A percentile compares a stretch with the other conserved stretches of the same genome.
Evolutionary conservation across 345 rosid genomes (phyloP).

Genomic region (Excoecaria agallocha): DNA sequence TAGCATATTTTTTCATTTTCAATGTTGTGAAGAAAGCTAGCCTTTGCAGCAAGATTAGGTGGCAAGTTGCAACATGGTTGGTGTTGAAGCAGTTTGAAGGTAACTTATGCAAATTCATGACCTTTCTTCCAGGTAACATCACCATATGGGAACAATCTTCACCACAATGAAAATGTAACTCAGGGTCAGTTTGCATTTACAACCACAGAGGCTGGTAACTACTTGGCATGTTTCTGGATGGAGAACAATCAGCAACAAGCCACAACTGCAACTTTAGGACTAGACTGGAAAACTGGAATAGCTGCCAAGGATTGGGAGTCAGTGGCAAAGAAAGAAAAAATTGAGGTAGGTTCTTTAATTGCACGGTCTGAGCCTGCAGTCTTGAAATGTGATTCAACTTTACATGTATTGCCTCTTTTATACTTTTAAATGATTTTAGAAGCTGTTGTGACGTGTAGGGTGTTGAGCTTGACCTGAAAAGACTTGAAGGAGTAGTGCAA

Average conservation of each 20-base stretch:
- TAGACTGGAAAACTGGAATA: conserved; percentile 90
- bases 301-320: conserved; percentile 97
- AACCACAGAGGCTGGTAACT: conserved; percentile 65
- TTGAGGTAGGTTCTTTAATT: conserved; percentile 53
- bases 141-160: conserved; percentile 68
- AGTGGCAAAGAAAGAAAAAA: conserved; percentile 84
- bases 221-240: conserved; percentile 72
- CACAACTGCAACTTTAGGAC: conserved; percentile 47
- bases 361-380: neutral
- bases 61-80: neutral
- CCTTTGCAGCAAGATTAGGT: neutral
- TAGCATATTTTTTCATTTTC: neutral
- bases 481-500: conserved; percentile 65
- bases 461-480: conserved; percentile 76
- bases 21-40: neutral
- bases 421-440: neutral
- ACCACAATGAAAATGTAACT: conserved; percentile 57
- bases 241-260: conserved; percentile 36
- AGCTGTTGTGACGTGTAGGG: conserved; percentile 44
- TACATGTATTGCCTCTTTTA: neutral
- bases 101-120: neutral
- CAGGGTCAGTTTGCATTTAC: conserved; percentile 76
- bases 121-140: conserved; percentile 61
- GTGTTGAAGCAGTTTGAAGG: neutral
- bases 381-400: neutral